Conservation (phyloP, 2,329 filamentous ascomycete genomes). For the Huntiella decipiens region DNA sequence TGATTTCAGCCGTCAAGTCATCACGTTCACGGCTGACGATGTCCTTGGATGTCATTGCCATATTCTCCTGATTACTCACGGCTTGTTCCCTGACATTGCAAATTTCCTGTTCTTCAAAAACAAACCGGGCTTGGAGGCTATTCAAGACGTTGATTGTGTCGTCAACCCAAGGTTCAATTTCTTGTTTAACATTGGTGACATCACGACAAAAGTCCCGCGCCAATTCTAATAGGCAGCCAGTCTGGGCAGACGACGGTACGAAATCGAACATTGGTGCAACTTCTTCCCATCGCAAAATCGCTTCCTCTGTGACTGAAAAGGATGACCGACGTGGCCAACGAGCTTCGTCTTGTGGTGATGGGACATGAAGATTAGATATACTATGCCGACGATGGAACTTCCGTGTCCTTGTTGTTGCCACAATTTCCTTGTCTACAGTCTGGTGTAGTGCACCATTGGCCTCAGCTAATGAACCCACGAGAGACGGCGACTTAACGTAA, state of each 20-base stretch:
- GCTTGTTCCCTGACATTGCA: constrained; percentile 50
- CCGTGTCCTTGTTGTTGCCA: constrained; percentile 3
- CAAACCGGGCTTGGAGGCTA: constrained; percentile 40
- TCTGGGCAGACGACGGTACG: constrained; percentile 5
- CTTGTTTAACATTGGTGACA: constrained; percentile 31
- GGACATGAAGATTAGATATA: constrained; percentile 19
- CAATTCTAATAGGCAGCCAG: constrained; percentile 20
- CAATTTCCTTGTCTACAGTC: constrained; percentile 4
- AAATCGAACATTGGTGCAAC: constrained; percentile 24
- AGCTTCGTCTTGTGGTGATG: constrained; percentile 29
- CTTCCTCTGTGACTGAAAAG: constrained; percentile 57
- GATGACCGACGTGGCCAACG: constrained; percentile 56
- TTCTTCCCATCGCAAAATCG: constrained; percentile 47
- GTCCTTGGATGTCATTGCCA: constrained; percentile 49
- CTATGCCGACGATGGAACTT: constrained; percentile 43
- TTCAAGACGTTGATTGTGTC: constrained; percentile 36
- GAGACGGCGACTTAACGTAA: not conserved
- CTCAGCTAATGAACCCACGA: not conserved
- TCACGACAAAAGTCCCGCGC: constrained; percentile 34
- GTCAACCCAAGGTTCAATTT: constrained; percentile 42
- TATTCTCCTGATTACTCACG: constrained; percentile 47
- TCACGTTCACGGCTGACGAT: constrained; percentile 50
- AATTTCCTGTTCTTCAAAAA: constrained; percentile 44
- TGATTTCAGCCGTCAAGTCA: constrained; percentile 49
- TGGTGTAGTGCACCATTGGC: not conserved